A percentile compares a stretch with the other conserved stretches of the same genome.
These are phyloP conservation scores for Aspergillus ochraceoroseus DNA, from an alignment of 2,329 filamentous ascomycete genomes.

Conservation along the genomic window DNA sequence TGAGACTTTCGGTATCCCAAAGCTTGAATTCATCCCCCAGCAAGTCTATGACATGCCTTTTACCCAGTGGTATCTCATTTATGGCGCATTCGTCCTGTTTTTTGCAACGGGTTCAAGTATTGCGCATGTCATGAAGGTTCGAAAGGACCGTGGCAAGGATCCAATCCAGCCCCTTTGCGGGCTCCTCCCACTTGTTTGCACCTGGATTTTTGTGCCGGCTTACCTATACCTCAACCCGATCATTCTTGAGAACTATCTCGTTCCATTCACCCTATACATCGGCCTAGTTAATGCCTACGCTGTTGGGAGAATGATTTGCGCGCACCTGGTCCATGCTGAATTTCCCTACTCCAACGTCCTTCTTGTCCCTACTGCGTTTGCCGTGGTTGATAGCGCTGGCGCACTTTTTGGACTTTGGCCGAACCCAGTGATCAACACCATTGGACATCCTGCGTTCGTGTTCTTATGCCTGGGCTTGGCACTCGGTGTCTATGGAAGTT, in stretches of 20 bases:
- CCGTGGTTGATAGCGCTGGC: constrained; percentile 74
- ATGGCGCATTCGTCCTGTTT: constrained; percentile 73
- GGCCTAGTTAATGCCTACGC: constrained; percentile 91
- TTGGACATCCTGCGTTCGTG: constrained; percentile 88
- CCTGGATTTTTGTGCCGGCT: constrained; percentile 69
- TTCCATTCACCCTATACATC: constrained; percentile 85
- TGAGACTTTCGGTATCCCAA: constrained; percentile 62
- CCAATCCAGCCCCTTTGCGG: constrained; percentile 67
- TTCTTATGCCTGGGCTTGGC: constrained; percentile 81
- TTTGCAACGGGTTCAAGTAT: constrained; percentile 73
- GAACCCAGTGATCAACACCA: constrained; percentile 64
- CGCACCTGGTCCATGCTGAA: constrained; percentile 77
- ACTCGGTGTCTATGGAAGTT: constrained; percentile 91
- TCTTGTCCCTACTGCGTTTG: constrained; percentile 68
- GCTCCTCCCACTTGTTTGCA: constrained; percentile 70
- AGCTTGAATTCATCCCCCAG: constrained; percentile 61
- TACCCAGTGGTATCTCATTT: constrained; percentile 87
- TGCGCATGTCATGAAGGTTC: constrained; percentile 76
- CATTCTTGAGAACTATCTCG: constrained; percentile 75
- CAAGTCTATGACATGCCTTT: constrained; percentile 73
- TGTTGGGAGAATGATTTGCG: constrained; percentile 92
- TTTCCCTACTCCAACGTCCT: constrained; percentile 93
- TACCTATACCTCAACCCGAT: constrained; percentile 82
- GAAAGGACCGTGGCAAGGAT: constrained; percentile 66
- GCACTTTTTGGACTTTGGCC: constrained; percentile 65